These are phyloP conservation scores for Penicillium goetzii DNA, from an alignment of 495 filamentous ascomycete species.

Conservation along the genomic window DNA sequence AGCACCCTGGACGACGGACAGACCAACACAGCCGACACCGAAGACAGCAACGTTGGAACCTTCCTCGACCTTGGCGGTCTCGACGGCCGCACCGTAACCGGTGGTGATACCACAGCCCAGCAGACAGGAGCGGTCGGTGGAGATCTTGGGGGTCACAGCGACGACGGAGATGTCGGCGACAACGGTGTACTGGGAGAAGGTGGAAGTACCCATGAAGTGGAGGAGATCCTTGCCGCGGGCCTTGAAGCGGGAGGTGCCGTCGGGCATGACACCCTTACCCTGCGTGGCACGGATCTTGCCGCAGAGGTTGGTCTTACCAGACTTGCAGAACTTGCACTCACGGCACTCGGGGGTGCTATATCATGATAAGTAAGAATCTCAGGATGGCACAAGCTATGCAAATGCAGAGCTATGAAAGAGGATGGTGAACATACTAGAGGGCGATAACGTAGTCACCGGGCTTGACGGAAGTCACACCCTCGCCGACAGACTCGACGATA, in stretches of 20 bases:
- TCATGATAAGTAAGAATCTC: neutral
- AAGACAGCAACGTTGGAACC: slow-evolving; percentile 92
- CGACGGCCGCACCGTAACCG: slow-evolving; percentile 92
- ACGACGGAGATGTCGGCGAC: slow-evolving; percentile 98
- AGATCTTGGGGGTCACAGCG: slow-evolving; percentile 85
- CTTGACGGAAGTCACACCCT: slow-evolving; percentile 93
- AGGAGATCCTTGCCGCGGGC: slow-evolving; percentile 92
- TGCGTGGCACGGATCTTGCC: slow-evolving; percentile 98
- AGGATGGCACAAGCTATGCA: neutral
- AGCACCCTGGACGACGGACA: slow-evolving; percentile 92
- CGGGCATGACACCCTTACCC: slow-evolving; percentile 94
- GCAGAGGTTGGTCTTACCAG: slow-evolving; percentile 99
- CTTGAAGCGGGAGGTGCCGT: slow-evolving; percentile 93
- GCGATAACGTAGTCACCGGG: slow-evolving; percentile 81
- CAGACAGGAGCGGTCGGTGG: slow-evolving; percentile 94
- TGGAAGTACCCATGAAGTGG: slow-evolving; percentile 99
- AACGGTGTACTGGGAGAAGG: slow-evolving; percentile 98
- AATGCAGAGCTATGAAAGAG: neutral
- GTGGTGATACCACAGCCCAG: slow-evolving; percentile 98
- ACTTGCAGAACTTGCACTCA: slow-evolving; percentile 99
- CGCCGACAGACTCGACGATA: slow-evolving; percentile 94
- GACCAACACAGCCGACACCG: slow-evolving; percentile 92
- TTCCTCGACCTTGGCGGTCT: slow-evolving; percentile 88
- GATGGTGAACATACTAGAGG: slow-evolving; percentile 71
- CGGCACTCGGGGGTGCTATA: slow-evolving; percentile 89